These are phyloP conservation scores for Cardamine chenopodiifolia DNA, from an alignment of 345 rosid species.

Conservation along the genomic window DNA sequence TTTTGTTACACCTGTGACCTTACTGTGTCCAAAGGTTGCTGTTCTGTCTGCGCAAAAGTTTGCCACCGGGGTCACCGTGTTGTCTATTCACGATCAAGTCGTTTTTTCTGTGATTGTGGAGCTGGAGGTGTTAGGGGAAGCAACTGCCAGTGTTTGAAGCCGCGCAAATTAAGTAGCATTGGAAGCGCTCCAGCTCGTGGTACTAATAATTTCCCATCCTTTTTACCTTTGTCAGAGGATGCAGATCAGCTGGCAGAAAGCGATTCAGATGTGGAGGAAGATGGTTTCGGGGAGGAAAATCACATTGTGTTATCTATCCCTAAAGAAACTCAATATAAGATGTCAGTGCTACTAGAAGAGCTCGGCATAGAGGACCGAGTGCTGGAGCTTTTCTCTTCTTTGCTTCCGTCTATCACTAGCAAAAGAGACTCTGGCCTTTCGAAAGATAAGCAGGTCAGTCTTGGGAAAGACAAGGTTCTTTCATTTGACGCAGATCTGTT, in stretches of 20 bases:
- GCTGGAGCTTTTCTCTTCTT: conserved; percentile 70
- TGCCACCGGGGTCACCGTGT: conserved; percentile 99
- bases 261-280: conserved; percentile 93
- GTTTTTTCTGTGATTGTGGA: conserved; percentile 99
- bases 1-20: conserved; percentile 99
- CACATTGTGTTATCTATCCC: conserved; percentile 62
- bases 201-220: conserved; percentile 66
- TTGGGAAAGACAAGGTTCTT: conserved; percentile 80
- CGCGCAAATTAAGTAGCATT: conserved; percentile 79
- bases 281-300: conserved; percentile 59
- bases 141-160: conserved; percentile 96
- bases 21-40: conserved; percentile 94
- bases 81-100: conserved; percentile 94
- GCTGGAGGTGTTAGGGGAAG: conserved; percentile 99
- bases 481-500: conserved; percentile 76
- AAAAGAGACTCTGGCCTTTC: conserved; percentile 74
- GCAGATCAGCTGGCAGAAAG: conserved; percentile 85
- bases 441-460: conserved; percentile 63
- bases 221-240: conserved; percentile 78
- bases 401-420: conserved; percentile 76
- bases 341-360: conserved; percentile 71
- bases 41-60: conserved; percentile 98
- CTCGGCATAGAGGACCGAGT: conserved; percentile 76
- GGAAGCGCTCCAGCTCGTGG: conserved; percentile 56
- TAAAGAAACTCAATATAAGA: conserved; percentile 67